Evolutionary conservation across 768 basidiomycete genomes (phyloP).

Genomic region (Panaeolus papilionaceus): DNA sequence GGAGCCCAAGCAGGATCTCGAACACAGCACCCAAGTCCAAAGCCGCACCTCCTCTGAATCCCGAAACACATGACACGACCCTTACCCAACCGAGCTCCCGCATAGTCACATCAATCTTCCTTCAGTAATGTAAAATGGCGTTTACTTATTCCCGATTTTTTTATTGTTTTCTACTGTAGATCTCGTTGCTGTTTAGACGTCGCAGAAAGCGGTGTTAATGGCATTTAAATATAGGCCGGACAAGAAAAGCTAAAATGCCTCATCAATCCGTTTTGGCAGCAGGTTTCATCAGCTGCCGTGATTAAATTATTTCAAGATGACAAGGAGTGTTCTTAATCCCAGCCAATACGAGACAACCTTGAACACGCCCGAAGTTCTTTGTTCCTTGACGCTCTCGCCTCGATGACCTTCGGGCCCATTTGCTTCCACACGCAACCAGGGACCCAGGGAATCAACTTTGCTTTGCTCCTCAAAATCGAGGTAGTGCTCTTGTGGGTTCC

Average conservation of each 20-base stretch:
- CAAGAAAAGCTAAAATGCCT: neutral
- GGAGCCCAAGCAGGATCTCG: neutral
- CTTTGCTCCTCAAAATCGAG: no score
- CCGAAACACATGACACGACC: neutral
- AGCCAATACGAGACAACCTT: neutral
- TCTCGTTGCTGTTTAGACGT: neutral
- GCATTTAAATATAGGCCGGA: neutral
- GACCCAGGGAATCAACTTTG: no score
- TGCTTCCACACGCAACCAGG: no score
- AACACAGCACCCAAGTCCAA: neutral
- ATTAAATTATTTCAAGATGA: neutral
- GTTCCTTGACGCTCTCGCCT: no score
- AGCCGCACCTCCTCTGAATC: neutral
- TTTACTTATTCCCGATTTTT: neutral
- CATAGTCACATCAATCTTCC: neutral
- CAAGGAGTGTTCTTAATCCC: neutral
- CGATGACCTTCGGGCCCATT: neutral
- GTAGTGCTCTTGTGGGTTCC: no score
- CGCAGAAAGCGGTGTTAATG: neutral
- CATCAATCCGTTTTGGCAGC: neutral
- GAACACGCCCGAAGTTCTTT: no score
- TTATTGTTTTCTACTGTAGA: neutral
- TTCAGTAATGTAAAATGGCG: neutral
- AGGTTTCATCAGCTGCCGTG: neutral
- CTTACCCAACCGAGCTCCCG: neutral